These are phyloP conservation scores for Fusarium sp. DNA, from an alignment of 2,329 filamentous ascomycete species.

Conservation along the genomic window DNA sequence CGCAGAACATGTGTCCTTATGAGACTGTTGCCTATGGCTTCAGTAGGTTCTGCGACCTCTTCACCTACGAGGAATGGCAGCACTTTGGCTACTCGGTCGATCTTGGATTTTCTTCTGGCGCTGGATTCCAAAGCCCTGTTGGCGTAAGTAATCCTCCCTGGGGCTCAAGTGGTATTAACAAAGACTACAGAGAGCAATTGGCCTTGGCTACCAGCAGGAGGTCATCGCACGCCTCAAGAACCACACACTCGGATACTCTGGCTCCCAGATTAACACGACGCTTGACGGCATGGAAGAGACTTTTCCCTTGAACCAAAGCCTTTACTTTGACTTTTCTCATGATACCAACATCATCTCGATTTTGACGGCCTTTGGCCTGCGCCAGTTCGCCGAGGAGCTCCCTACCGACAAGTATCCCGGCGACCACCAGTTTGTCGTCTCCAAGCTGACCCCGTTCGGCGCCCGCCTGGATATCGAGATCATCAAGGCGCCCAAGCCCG, in stretches of 20 bases:
- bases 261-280: slow-evolving; percentile 74
- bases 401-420: slow-evolving; percentile 66
- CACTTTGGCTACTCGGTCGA: slow-evolving; percentile 78
- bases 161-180: background rate
- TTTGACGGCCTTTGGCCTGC: slow-evolving; percentile 77
- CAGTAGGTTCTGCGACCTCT: slow-evolving; percentile 78
- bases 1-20: slow-evolving; percentile 79
- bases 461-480: slow-evolving; percentile 79
- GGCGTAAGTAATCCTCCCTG: slow-evolving; percentile 56
- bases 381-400: slow-evolving; percentile 72
- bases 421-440: slow-evolving; percentile 71
- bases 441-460: slow-evolving; percentile 76
- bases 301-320: slow-evolving; percentile 77
- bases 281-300: slow-evolving; percentile 74
- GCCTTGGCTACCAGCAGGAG: slow-evolving; percentile 79
- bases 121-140: slow-evolving; percentile 71
- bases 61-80: slow-evolving; percentile 79
- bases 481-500: slow-evolving; percentile 73
- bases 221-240: slow-evolving; percentile 76
- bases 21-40: slow-evolving; percentile 82
- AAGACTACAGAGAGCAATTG: slow-evolving; percentile 67
- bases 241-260: slow-evolving; percentile 69
- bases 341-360: slow-evolving; percentile 79
- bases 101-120: slow-evolving; percentile 70
- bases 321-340: slow-evolving; percentile 83